A percentile compares a stretch with the other conserved stretches of the same genome.
phyloP scores from a whole-genome alignment of 2,329 filamentous ascomycete species.

The Orbilia ellipsospora region DNA sequence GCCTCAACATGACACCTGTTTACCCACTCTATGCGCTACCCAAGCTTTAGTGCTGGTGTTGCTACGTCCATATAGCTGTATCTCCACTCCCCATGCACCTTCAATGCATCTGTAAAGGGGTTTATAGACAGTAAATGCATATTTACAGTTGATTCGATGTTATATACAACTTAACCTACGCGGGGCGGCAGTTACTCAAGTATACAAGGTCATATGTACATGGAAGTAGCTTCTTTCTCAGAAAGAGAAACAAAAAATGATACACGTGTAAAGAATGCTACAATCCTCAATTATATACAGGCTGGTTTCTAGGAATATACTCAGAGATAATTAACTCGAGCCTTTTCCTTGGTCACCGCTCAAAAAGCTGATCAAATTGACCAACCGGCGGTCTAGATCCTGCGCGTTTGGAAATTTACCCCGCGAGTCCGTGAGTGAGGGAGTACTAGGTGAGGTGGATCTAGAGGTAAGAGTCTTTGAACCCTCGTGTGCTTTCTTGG shows the following conservation, averaged over 20 bases:
- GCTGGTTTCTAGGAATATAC: neutral
- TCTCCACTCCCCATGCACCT: too few relatives aligned
- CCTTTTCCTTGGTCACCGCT: neutral
- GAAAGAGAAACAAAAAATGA: neutral
- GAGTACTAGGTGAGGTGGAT: too few relatives aligned
- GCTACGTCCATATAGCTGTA: too few relatives aligned
- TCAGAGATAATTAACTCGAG: neutral
- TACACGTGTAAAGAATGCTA: neutral
- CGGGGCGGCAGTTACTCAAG: neutral
- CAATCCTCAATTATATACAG: neutral
- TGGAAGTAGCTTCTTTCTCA: neutral
- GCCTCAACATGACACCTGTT: too few relatives aligned
- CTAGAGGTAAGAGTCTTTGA: too few relatives aligned
- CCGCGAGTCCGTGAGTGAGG: conserved; percentile 8
- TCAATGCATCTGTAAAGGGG: too few relatives aligned
- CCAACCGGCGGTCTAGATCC: conserved; percentile 4
- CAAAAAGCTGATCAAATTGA: conserved; percentile 17
- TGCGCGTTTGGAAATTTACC: conserved; percentile 22
- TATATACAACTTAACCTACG: too few relatives aligned
- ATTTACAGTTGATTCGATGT: too few relatives aligned
- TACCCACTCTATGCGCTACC: too few relatives aligned
- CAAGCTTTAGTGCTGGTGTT: too few relatives aligned
- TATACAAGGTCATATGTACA: neutral
- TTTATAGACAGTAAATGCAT: too few relatives aligned
- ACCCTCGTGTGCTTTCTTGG: too few relatives aligned